These are phyloP conservation scores for Penicillium silybi DNA, from an alignment of 495 filamentous ascomycete species.

Conservation along the genomic window DNA sequence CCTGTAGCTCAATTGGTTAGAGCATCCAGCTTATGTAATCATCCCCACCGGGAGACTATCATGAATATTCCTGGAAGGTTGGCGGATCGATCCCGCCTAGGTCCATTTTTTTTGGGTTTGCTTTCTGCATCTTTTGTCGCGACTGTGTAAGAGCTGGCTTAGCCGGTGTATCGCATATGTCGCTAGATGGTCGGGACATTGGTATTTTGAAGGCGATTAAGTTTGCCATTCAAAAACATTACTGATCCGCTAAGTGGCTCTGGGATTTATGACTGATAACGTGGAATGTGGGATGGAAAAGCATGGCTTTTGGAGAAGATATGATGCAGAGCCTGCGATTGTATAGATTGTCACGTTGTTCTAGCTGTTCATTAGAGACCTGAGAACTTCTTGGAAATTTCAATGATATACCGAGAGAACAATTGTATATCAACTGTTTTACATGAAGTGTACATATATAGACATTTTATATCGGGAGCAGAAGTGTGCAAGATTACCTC, in stretches of 20 bases:
- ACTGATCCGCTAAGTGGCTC: too few relatives aligned
- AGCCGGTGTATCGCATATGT: too few relatives aligned
- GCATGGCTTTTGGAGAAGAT: neutral
- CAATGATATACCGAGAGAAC: neutral
- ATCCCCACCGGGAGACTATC: slow-evolving; percentile 2
- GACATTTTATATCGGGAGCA: neutral
- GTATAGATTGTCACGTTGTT: too few relatives aligned
- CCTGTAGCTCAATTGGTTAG: slow-evolving; percentile 2
- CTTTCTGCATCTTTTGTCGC: neutral
- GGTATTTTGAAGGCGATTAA: too few relatives aligned
- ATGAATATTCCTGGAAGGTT: slow-evolving; percentile 5
- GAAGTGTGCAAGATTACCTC: neutral
- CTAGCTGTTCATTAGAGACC: neutral
- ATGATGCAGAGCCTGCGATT: neutral
- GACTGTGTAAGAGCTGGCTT: too few relatives aligned
- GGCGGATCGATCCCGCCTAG: slow-evolving; percentile 4
- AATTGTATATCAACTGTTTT: neutral
- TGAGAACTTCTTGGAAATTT: neutral
- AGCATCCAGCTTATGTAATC: neutral
- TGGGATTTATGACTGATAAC: too few relatives aligned
- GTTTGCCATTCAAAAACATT: too few relatives aligned
- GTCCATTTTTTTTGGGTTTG: neutral
- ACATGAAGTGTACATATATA: neutral
- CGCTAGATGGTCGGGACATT: too few relatives aligned
- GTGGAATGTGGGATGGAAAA: too few relatives aligned